phyloP scores from a whole-genome alignment of 2,329 filamentous ascomycete species.

The Alternaria brassicicola region DNA sequence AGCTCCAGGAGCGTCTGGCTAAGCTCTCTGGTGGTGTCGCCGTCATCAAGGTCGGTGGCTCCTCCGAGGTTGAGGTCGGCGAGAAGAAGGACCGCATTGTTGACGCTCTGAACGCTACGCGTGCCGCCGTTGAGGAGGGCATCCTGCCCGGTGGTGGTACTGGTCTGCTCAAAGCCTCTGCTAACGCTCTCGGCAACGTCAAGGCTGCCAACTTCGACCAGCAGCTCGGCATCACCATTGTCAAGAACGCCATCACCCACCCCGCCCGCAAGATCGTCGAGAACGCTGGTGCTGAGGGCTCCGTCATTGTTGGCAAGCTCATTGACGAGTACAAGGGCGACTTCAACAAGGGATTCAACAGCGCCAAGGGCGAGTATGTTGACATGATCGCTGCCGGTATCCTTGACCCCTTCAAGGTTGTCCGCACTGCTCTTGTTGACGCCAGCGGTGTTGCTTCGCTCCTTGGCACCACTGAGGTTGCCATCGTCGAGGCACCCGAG shows the following conservation, averaged over 20 bases:
- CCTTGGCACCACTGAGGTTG: conserved; percentile 96
- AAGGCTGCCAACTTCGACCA: conserved; percentile 98
- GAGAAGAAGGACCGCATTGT: conserved; percentile 99
- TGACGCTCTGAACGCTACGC: conserved; percentile 96
- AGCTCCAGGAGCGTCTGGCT: conserved; percentile 98
- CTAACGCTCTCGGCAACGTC: conserved; percentile 80
- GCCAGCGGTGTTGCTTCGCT: conserved; percentile 96
- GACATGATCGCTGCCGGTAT: conserved; percentile 98
- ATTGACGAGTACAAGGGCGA: conserved; percentile 88
- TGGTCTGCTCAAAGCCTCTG: conserved; percentile 94
- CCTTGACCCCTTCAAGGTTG: conserved; percentile 98
- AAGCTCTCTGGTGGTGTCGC: conserved; percentile 99
- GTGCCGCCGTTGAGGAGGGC: conserved; percentile 97
- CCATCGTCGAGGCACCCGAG: conserved; percentile 93
- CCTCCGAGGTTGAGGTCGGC: conserved; percentile 96
- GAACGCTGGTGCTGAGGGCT: conserved; percentile 95
- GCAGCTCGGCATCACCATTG: conserved; percentile 95
- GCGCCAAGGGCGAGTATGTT: conserved; percentile 94
- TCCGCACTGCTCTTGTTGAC: conserved; percentile 92
- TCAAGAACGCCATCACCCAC: conserved; percentile 97
- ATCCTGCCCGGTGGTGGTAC: conserved; percentile 99
- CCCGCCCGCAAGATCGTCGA: conserved; percentile 95
- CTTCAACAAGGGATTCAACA: conserved; percentile 99
- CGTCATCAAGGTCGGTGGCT: conserved; percentile 98
- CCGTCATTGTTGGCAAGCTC: conserved; percentile 96